Evolutionary conservation across 2,329 filamentous ascomycete genomes (phyloP).

Genomic region (Emmonsiellopsis sp.): DNA sequence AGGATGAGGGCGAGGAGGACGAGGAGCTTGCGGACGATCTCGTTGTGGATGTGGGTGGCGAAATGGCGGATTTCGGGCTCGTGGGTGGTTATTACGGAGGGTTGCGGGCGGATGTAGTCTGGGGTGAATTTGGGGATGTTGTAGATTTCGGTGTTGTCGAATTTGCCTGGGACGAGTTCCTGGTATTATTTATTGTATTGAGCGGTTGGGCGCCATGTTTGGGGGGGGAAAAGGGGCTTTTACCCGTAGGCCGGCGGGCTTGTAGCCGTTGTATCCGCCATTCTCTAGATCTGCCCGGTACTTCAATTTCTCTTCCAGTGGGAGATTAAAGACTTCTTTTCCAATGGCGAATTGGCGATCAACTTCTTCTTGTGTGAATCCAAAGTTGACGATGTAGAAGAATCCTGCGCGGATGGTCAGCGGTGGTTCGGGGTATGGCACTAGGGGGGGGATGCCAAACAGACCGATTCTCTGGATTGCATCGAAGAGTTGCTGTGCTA

Average conservation of each 20-base stretch:
- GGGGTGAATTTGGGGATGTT: conserved; percentile 51
- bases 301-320: conserved; percentile 50
- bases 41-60: conserved; percentile 26
- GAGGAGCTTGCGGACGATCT: conserved; percentile 36
- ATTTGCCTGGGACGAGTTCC: conserved; percentile 30
- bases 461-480: conserved; percentile 39
- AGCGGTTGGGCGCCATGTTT: too few species aligned
- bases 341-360: conserved; percentile 53
- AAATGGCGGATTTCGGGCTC: conserved; percentile 49
- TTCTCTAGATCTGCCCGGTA: conserved; percentile 42
- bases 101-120: conserved; percentile 37
- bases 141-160: conserved; percentile 51
- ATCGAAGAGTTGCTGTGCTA: conserved; percentile 47
- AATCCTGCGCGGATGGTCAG: conserved; percentile 34
- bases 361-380: conserved; percentile 50
- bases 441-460: conserved; percentile 1
- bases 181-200: neutral
- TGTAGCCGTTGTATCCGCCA: conserved; percentile 50
- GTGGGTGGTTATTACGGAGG: conserved; percentile 39
- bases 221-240: conserved; percentile 1
- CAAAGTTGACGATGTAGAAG: conserved; percentile 56
- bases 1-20: conserved; percentile 53
- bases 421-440: too few species aligned
- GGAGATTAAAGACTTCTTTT: conserved; percentile 48
- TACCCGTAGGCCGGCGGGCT: conserved; percentile 36